phyloP scores from a whole-genome alignment of 176 grass and related monocot genomes.

The Oryza punctata region DNA sequence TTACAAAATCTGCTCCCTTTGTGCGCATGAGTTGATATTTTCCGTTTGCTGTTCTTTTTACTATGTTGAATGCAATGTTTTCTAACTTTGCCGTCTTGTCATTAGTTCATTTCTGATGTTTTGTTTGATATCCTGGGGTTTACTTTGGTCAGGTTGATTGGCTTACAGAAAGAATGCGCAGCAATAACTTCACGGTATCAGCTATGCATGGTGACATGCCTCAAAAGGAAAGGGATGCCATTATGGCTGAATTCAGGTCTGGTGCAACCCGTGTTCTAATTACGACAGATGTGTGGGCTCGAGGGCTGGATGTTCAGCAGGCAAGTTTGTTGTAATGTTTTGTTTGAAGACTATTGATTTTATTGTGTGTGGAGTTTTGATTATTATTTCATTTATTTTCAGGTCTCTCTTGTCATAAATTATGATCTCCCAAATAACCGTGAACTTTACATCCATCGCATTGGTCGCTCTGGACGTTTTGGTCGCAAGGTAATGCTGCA shows the following conservation, averaged over 20 bases:
- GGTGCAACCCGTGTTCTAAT: slow-evolving; percentile 80
- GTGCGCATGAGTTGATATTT: not conserved
- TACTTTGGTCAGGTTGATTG: slow-evolving; percentile 79
- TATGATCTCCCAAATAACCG: slow-evolving; percentile 97
- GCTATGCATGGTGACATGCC: slow-evolving; percentile 98
- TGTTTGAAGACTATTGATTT: not conserved
- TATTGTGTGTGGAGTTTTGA: not conserved
- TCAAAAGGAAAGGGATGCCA: slow-evolving; percentile 93
- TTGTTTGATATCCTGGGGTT: not conserved
- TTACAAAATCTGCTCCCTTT: not conserved
- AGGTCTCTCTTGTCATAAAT: slow-evolving; percentile 99
- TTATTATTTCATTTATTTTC: slow-evolving; percentile 25
- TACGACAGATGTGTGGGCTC: slow-evolving; percentile 93
- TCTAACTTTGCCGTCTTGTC: not conserved
- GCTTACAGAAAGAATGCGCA: slow-evolving; percentile 94
- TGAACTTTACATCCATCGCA: slow-evolving; percentile 98
- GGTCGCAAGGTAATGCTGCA: slow-evolving; percentile 79
- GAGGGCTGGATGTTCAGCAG: slow-evolving; percentile 92
- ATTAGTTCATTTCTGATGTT: slow-evolving; percentile 20
- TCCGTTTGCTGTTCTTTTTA: not conserved
- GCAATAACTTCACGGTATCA: slow-evolving; percentile 94
- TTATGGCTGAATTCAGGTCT: slow-evolving; percentile 81
- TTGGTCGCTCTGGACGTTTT: slow-evolving; percentile 60
- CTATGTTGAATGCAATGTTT: not conserved
- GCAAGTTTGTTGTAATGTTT: slow-evolving; percentile 43